phyloP scores from a whole-genome alignment of 306 rosid species.

The Dalbergia cochinchinensis region DNA sequence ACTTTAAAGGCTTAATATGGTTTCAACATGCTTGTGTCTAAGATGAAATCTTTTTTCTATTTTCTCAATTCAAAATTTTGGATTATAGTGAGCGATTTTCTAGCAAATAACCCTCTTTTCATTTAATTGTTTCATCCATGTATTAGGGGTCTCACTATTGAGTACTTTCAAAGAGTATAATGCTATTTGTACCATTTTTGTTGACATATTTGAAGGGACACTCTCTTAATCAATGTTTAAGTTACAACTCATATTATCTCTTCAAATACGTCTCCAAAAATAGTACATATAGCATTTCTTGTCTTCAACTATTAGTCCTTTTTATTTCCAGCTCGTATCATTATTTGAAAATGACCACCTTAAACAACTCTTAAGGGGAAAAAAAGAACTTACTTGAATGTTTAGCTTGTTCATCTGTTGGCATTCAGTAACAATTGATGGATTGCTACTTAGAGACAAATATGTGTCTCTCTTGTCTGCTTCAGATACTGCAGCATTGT shows the following conservation, averaged over 20 bases:
- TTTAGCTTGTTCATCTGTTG: neutral
- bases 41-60: neutral
- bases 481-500: neutral
- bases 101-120: neutral
- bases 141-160: neutral
- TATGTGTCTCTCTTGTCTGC: conserved; percentile 27
- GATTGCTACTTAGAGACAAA: neutral
- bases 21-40: neutral
- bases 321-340: neutral
- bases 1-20: neutral
- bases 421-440: conserved; percentile 1
- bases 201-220: too few species aligned
- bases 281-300: neutral
- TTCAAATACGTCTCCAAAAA: neutral
- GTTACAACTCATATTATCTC: too few species aligned
- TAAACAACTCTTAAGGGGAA: neutral
- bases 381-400: conserved; percentile 39
- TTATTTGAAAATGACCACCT: neutral
- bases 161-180: neutral
- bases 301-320: neutral
- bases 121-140: neutral
- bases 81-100: neutral
- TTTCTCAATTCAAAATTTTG: neutral
- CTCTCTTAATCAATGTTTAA: too few species aligned
- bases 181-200: too few species aligned